Evolutionary conservation across 768 basidiomycete genomes (phyloP).

Genomic region (Tricholoma furcatifolium): DNA sequence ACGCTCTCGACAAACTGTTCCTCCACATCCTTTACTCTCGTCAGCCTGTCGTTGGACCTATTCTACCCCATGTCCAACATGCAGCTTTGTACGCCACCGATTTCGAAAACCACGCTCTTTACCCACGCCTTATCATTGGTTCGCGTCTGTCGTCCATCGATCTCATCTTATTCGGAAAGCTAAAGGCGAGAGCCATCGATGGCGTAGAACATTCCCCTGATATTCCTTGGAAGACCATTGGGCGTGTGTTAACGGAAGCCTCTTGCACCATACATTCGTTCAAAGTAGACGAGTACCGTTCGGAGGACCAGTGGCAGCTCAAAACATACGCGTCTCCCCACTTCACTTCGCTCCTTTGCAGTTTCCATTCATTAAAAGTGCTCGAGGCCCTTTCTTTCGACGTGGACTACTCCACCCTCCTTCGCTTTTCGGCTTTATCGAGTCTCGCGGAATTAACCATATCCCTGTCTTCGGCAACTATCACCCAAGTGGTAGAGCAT

Average conservation of each 20-base stretch:
- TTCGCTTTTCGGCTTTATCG: constrained; percentile 1
- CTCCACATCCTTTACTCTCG: background rate
- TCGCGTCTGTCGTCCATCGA: constrained; percentile 3
- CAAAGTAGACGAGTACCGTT: constrained; percentile 2
- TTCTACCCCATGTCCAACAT: constrained; percentile 3
- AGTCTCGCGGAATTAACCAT: background rate
- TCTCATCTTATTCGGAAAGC: constrained; percentile 3
- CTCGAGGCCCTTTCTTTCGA: constrained; percentile 6
- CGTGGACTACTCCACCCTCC: background rate
- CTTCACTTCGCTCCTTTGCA: background rate
- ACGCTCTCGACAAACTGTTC: constrained; percentile 1
- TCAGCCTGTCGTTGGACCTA: background rate
- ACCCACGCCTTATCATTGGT: constrained; percentile 10
- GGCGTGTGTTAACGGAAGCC: background rate
- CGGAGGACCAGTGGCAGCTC: constrained; percentile 7
- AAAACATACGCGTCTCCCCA: constrained; percentile 4
- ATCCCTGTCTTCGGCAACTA: background rate
- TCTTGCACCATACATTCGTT: background rate
- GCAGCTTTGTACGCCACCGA: constrained; percentile 3
- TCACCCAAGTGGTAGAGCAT: background rate
- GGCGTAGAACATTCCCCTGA: background rate
- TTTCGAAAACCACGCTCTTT: constrained; percentile 6
- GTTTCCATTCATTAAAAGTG: constrained; percentile 1
- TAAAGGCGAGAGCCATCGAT: constrained; percentile 2
- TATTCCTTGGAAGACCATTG: constrained; percentile 6